Conservation (phyloP, 441 rosid genomes). For the Eruca vesicaria region DNA sequence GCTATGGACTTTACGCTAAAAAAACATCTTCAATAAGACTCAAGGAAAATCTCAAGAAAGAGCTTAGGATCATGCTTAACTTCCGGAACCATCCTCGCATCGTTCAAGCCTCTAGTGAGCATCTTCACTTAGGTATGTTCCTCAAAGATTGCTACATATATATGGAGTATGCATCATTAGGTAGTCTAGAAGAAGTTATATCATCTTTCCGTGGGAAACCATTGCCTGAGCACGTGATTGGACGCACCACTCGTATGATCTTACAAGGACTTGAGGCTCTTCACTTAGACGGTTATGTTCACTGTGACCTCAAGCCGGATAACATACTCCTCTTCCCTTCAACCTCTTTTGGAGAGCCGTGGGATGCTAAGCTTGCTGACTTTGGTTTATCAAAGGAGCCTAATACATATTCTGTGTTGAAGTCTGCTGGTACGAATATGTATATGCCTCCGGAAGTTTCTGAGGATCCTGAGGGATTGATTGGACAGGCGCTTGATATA, state of each 20-base stretch:
- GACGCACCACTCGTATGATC: background rate
- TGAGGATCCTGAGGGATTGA: background rate
- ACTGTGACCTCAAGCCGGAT: background rate
- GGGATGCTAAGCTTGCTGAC: background rate
- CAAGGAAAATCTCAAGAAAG: background rate
- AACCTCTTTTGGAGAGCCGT: background rate
- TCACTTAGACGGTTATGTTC: background rate
- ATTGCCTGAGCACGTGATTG: background rate
- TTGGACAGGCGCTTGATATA: background rate
- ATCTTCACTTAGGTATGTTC: background rate
- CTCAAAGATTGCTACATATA: background rate
- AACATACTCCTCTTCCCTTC: background rate
- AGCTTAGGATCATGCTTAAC: background rate
- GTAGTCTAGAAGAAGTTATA: background rate
- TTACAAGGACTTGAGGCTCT: background rate
- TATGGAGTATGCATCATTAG: conserved; percentile 3
- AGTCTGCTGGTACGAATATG: background rate
- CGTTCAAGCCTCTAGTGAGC: background rate
- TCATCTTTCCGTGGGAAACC: background rate
- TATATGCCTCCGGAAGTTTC: background rate
- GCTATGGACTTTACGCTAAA: background rate
- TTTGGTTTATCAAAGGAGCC: background rate
- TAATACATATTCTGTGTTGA: background rate
- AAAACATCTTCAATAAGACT: background rate
- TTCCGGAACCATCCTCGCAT: background rate